These are phyloP conservation scores for Shiraia sp. DNA, from an alignment of 2,329 filamentous ascomycete species.

Conservation along the genomic window DNA sequence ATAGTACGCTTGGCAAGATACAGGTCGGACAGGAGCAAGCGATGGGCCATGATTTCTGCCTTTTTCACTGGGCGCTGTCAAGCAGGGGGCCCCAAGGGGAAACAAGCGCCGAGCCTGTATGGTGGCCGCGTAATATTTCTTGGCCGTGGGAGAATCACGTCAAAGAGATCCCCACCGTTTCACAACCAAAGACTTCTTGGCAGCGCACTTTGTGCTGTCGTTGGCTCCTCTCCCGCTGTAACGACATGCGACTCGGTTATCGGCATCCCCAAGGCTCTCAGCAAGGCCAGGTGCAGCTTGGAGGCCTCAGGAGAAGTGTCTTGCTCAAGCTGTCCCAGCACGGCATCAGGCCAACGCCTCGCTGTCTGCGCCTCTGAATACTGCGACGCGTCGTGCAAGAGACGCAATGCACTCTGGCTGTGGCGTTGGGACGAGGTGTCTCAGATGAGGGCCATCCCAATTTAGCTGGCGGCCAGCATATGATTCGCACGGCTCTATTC, in stretches of 20 bases:
- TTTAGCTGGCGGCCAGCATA: background rate
- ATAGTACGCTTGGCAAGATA: constrained; percentile 33
- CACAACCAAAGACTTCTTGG: constrained; percentile 23
- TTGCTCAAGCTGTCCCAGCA: background rate
- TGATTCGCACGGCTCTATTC: constrained; percentile 5
- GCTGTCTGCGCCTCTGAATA: background rate
- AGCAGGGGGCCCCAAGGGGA: constrained; percentile 19
- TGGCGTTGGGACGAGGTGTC: constrained; percentile 8
- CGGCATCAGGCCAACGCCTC: constrained; percentile 2
- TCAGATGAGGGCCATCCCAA: constrained; percentile 2
- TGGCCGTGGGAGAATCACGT: constrained; percentile 21
- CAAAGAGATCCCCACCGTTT: constrained; percentile 25
- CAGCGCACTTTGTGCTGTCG: constrained; percentile 13
- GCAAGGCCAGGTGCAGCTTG: no score
- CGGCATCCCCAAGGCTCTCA: no score
- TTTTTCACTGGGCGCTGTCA: constrained; percentile 25
- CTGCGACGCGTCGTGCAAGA: constrained; percentile 5
- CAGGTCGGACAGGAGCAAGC: constrained; percentile 22
- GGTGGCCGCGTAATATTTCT: constrained; percentile 34
- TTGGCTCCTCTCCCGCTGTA: constrained; percentile 2
- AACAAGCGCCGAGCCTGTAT: constrained; percentile 25
- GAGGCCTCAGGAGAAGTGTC: no score
- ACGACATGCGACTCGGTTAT: background rate
- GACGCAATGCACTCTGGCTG: constrained; percentile 4
- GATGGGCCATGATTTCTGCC: constrained; percentile 16